phyloP scores from a whole-genome alignment of 2,329 filamentous ascomycete species.

The Trichoderma asperellum region DNA sequence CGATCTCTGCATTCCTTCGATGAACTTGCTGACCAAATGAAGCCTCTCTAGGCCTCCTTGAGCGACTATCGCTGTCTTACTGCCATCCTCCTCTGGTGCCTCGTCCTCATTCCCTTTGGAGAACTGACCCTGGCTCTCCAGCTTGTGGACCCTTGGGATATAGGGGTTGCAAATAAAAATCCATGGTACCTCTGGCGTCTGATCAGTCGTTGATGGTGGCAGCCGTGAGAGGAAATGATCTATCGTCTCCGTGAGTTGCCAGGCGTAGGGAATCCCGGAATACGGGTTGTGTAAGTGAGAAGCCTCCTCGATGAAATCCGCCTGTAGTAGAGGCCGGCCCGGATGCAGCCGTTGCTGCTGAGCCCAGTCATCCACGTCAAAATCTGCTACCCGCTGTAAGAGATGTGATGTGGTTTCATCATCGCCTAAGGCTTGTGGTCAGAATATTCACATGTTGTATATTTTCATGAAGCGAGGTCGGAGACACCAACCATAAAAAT shows the following conservation, averaged over 20 bases:
- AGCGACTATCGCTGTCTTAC: conserved; percentile 54
- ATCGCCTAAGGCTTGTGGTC: conserved; percentile 52
- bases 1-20: conserved; percentile 50
- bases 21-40: conserved; percentile 51
- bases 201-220: conserved; percentile 65
- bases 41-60: conserved; percentile 57
- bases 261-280: conserved; percentile 57
- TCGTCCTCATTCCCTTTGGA: conserved; percentile 55
- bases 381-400: conserved; percentile 53
- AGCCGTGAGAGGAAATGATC: conserved; percentile 69
- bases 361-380: conserved; percentile 54
- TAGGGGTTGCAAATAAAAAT: conserved; percentile 74
- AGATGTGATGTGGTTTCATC: conserved; percentile 53
- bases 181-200: conserved; percentile 59
- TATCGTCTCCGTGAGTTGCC: conserved; percentile 67
- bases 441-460: not conserved
- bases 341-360: conserved; percentile 36
- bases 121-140: conserved; percentile 41
- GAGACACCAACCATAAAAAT: conserved; percentile 61
- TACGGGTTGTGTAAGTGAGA: conserved; percentile 61
- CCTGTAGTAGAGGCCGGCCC: conserved; percentile 36
- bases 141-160: conserved; percentile 44
- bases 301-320: conserved; percentile 30
- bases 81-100: conserved; percentile 50
- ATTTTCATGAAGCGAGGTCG: not conserved